Percentiles rank a stretch among this genome's conserved stretches.
Evolutionary conservation across 2,329 filamentous ascomycete species (phyloP).

Genomic region (Hansfordia pulvinata): DNA sequence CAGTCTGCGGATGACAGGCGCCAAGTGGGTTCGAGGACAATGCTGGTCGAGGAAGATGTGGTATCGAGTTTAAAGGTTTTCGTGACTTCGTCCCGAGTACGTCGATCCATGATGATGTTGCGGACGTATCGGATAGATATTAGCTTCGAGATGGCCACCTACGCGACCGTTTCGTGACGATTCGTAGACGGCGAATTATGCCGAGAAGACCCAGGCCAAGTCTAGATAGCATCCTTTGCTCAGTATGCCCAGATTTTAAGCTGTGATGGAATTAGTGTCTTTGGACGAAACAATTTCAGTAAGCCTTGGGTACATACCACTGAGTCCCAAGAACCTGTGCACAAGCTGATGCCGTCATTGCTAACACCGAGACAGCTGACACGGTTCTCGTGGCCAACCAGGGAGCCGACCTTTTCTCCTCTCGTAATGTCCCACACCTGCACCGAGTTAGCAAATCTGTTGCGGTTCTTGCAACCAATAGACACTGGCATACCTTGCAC

Average conservation of each 20-base stretch:
- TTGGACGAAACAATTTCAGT: conserved; percentile 28
- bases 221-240: conserved; percentile 8
- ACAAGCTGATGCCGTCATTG: conserved; percentile 97
- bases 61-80: conserved; percentile 24
- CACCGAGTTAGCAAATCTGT: conserved; percentile 2
- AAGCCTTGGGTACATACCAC: conserved; percentile 50
- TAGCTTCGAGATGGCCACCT: conserved; percentile 19
- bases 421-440: conserved; percentile 97
- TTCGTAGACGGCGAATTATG: no score
- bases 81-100: conserved; percentile 34
- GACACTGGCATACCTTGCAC: conserved; percentile 70
- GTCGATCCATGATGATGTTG: conserved; percentile 26
- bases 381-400: conserved; percentile 96
- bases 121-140: conserved; percentile 24
- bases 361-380: conserved; percentile 98
- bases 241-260: conserved; percentile 84
- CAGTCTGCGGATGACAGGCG: no score
- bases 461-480: conserved; percentile 4
- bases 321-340: conserved; percentile 98
- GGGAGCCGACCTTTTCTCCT: conserved; percentile 90
- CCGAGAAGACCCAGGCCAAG: conserved; percentile 6
- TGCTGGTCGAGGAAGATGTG: conserved; percentile 13
- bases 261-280: conserved; percentile 35
- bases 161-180: conserved; percentile 6
- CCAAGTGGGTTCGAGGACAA: conserved; percentile 16